Conservation (phyloP, 306 rosid genomes). For the Dalbergia cultrata region DNA sequence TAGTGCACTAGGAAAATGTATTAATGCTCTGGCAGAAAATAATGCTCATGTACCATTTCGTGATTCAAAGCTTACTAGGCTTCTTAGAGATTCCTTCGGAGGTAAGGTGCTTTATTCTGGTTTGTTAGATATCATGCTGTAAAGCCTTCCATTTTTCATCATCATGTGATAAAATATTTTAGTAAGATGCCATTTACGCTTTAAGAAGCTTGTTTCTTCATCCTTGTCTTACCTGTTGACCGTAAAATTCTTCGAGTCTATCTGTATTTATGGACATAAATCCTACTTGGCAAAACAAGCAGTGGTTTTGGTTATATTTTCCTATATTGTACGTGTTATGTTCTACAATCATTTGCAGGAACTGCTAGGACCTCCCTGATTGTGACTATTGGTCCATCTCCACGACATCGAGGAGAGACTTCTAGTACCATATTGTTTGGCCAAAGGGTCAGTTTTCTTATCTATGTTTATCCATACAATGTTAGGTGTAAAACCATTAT, state of each 20-base stretch:
- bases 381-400: constrained; percentile 98
- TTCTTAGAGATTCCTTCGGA: constrained; percentile 97
- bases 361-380: constrained; percentile 96
- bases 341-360: constrained; percentile 62
- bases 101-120: constrained; percentile 61
- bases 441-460: constrained; percentile 82
- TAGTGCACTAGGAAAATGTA: constrained; percentile 95
- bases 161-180: constrained; percentile 3
- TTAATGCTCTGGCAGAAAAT: constrained; percentile 95
- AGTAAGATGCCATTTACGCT: constrained; percentile 36
- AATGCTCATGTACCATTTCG: constrained; percentile 94
- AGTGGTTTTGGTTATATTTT: neutral
- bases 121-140: constrained; percentile 32
- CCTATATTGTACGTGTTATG: neutral
- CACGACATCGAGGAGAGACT: constrained; percentile 99
- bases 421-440: constrained; percentile 93
- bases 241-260: constrained; percentile 2
- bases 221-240: constrained; percentile 36
- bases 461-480: constrained; percentile 18
- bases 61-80: constrained; percentile 96
- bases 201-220: constrained; percentile 33
- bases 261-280: constrained; percentile 1
- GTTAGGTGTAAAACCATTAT: neutral
- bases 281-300: constrained; percentile 26
- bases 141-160: neutral